Evolutionary conservation across 805 yeast genomes (phyloP), one percentile per base, ranked within the genome.

Genomic region (Ogataea trehaloabstinens): DNA sequence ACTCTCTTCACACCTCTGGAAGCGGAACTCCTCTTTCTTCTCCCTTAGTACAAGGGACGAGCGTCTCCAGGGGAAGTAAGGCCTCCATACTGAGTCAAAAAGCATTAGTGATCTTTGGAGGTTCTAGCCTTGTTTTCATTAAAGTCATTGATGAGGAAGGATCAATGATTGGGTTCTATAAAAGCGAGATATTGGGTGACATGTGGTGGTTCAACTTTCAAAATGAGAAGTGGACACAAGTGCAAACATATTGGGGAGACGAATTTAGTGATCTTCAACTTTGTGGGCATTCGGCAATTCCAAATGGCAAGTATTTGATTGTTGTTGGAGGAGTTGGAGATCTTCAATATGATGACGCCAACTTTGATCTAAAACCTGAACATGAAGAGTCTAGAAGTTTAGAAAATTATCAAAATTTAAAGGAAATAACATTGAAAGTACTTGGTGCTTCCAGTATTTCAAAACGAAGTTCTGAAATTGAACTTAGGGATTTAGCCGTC

Each of bases 141-240:
- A 55, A 55, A 32, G 51, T 57, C 4, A 24, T 42, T 6, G 41
- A 46, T 21, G 48, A 51, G 18, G 37, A 51, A 28, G 53, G 50
- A 5, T 40, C 31, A 11, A 39, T 40, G 16, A 37, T 35, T 11
- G 48, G 41, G 5, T 60, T 44, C 31, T 42, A 44, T 28, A 49
- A 38, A 25, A 38, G 38, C 7, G 53, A 61, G 13, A 65, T 74
- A 8, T 51, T 60, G 19, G 74, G 76, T 19, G 80, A 75, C 53
- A 48, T 67, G 48, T 76, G 80, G 80, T 63, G 67, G 60, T 75
- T 71, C 44, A 70, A 72, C 44, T 47, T 75, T 19, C 65, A 63
- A 20, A 46, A 60, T 1, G 76, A 70, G 40, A 51, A 52, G 2
- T 76, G 81, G 81, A 28, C 34, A 12, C 35, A 45, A 13, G 24